Evolutionary conservation across 2,329 filamentous ascomycete genomes (phyloP).

Genomic region (Ophiostoma sp.): DNA sequence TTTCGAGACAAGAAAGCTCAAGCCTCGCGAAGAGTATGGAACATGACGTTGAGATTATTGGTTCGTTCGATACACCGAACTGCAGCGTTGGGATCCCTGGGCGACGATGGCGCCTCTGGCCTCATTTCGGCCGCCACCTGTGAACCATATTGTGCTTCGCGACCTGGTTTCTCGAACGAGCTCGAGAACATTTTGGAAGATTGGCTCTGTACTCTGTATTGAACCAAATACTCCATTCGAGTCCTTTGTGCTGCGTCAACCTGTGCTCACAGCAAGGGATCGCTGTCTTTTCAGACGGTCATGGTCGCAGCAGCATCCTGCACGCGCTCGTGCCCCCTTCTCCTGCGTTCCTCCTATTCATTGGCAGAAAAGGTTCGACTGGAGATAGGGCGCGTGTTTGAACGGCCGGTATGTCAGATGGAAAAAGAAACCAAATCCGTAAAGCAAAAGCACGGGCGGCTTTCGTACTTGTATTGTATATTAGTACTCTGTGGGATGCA

Average conservation of each 20-base stretch:
- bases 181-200: background rate
- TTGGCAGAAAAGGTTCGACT: background rate
- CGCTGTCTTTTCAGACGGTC: background rate
- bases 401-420: background rate
- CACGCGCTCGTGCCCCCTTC: background rate
- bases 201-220: background rate
- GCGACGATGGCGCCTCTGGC: background rate
- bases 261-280: background rate
- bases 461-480: background rate
- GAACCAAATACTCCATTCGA: background rate
- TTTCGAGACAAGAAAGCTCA: background rate
- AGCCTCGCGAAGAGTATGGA: background rate
- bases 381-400: background rate
- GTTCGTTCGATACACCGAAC: background rate
- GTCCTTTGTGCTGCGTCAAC: background rate
- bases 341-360: background rate
- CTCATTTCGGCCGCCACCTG: background rate
- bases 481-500: background rate
- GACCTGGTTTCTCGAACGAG: background rate
- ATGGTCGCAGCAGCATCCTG: background rate
- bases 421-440: background rate
- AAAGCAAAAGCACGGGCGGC: background rate
- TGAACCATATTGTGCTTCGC: background rate
- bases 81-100: background rate
- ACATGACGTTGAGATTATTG: background rate